phyloP scores from a whole-genome alignment of 2,329 filamentous ascomycete species.

The Annulohypoxylon truncatum region DNA sequence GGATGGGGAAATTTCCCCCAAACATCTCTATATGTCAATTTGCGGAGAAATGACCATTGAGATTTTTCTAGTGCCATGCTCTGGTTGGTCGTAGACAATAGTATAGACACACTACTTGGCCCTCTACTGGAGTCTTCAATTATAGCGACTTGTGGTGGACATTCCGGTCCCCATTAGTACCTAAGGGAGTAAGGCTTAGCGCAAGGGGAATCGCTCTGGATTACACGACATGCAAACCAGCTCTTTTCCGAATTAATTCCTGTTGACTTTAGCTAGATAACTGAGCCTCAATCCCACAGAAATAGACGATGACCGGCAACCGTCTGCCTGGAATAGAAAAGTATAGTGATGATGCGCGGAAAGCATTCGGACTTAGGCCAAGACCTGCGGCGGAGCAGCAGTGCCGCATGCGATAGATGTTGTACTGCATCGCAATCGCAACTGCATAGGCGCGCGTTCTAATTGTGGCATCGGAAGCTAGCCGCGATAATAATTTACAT shows the following conservation, averaged over 20 bases:
- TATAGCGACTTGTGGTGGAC: neutral
- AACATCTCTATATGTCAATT: neutral
- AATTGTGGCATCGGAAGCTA: slow-evolving; percentile 19
- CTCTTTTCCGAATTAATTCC: neutral
- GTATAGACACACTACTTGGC: neutral
- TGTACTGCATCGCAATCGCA: slow-evolving; percentile 15
- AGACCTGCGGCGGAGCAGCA: slow-evolving; percentile 8
- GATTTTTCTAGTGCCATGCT: neutral
- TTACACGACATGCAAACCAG: neutral
- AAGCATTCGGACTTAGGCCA: neutral
- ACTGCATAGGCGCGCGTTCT: slow-evolving; percentile 4
- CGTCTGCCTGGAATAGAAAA: neutral
- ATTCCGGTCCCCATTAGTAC: neutral
- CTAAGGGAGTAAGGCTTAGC: neutral
- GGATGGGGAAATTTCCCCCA: neutral
- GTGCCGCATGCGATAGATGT: neutral
- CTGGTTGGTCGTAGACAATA: neutral
- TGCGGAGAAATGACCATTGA: neutral
- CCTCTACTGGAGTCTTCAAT: neutral
- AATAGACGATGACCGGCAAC: neutral
- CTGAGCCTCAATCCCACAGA: neutral
- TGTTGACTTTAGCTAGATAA: neutral
- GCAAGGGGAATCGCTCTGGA: neutral
- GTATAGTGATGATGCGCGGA: neutral
- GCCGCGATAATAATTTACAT: slow-evolving; percentile 2